Base-by-base conservation (phyloP, 2,329 filamentous ascomycete species). In the Clonostachys rosea region DNA sequence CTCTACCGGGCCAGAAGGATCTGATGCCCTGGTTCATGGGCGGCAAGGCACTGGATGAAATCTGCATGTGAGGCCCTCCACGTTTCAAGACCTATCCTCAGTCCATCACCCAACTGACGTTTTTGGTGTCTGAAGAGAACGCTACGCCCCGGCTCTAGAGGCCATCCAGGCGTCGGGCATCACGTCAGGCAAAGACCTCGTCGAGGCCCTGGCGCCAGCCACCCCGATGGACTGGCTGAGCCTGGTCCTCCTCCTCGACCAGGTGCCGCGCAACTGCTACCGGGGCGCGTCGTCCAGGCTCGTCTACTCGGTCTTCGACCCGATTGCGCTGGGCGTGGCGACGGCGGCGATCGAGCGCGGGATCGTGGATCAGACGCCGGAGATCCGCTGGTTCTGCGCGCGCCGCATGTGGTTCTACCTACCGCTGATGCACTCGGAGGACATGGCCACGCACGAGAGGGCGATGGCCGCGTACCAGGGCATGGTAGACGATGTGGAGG, bases 191-290 rank as follows among this genome's bases (percentile, higher is more conserved):
- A 45, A 56, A 9, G 57, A 63, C 37, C 49, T 70, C 43, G 42
- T 70, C 34, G 52, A 54, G 6, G 46, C 57, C 13, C 50, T 58
- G 1, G 50, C 56, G 11, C 63, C 61, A 5, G 45, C 51, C 5
- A 49, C 51, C 4, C 57, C 68, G 1, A 45, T 59, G 6, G 65
- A 69, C 51, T 70, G 65, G 61, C 63, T 86, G 3, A 69, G 71
- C 41, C 58, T 85, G 0, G 55, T 81, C 6, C 54, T 86, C 3
- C 67, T 86, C 3, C 70, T 86, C 3, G 83, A 86, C 51, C 83
- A 86, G 56, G 69, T 86, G 40, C 70, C 82, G 0, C 75, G 83
- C 3, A 85, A 86, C 56, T 70, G 79, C 52, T 82, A 76, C 62
- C 79, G 83, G 13, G 73, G 68, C 1, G 63, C 67, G 1, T 61